Evolutionary conservation across 768 basidiomycete genomes (phyloP), one percentile per base, ranked within the genome.

Genomic region (Porphyrellus cyaneotinctus): DNA sequence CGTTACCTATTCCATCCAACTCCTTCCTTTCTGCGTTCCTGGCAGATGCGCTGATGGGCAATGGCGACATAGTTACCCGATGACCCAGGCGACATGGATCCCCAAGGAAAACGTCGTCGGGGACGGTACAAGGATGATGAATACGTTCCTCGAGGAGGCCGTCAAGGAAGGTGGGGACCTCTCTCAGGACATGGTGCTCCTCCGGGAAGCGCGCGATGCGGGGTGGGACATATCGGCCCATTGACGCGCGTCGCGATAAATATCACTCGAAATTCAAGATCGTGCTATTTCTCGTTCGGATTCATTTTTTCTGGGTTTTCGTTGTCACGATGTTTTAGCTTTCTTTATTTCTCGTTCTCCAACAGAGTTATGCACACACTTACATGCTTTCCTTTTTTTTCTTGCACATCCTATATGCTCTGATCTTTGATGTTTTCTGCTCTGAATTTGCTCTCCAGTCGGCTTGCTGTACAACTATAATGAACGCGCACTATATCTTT

Each of bases 31-130:
- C n/a, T n/a, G n/a, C n/a, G n/a, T n/a, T 20, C 15, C 15, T 36
- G 15, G 15, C 2, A 24, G 6, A 30, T 28, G 26, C 36, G 17
- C 38, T 50, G 43, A 53, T 6, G 14, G 22, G 12, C 15, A 1
- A 20, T 0, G 22, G 14, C 17, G 30, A 10, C 11, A 23, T 22
- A 69, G 68, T 7, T 69, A 62, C 41, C 58, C 67, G 15, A 64
- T 69, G 56, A 33, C 28, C 7, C 48, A 69, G 37, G 67, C 68
- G 15, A 62, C 43, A 3, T 69, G 68, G 68, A 64, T 70, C 8
- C 65, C 69, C 0, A 61, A 58, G 22, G 69, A 64, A 36, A 69
- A 65, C 23, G 26, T 69, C 17, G 23, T 57, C 2, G 61, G 67
- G 15, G 61, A 59, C 8, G 58, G 45, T 2, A 51, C 42, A 4